Conservation (phyloP, 257 asterid species). For the Solanum bulbocastanum region DNA sequence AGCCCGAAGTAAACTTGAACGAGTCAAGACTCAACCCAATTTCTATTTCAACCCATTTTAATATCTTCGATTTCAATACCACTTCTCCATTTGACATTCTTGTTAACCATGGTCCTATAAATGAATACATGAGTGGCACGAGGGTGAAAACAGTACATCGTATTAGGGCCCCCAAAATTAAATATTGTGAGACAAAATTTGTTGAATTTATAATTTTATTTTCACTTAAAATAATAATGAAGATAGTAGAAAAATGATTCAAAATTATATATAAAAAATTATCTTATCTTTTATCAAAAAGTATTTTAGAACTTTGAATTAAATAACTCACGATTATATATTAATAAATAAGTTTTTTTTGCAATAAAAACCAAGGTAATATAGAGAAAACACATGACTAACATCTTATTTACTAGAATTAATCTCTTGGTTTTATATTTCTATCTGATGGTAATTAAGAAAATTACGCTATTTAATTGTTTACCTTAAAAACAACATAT, state of each 20-base stretch:
- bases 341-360: background rate
- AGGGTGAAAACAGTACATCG: background rate
- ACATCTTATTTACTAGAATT: background rate
- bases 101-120: background rate
- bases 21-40: too few species aligned
- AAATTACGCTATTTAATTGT: background rate
- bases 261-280: background rate
- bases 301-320: background rate
- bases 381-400: background rate
- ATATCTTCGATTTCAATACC: too few species aligned
- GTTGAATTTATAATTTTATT: background rate
- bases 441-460: background rate
- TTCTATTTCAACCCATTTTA: too few species aligned
- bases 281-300: background rate
- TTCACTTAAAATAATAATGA: background rate
- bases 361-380: background rate
- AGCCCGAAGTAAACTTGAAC: too few species aligned
- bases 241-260: background rate
- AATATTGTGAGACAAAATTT: background rate
- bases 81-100: too few species aligned
- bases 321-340: background rate
- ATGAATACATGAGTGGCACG: background rate
- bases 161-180: too few species aligned
- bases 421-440: background rate
- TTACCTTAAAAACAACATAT: too few species aligned